These are phyloP conservation scores for Rhynchosporium secalis DNA, from an alignment of 2,329 filamentous ascomycete species.

Conservation along the genomic window DNA sequence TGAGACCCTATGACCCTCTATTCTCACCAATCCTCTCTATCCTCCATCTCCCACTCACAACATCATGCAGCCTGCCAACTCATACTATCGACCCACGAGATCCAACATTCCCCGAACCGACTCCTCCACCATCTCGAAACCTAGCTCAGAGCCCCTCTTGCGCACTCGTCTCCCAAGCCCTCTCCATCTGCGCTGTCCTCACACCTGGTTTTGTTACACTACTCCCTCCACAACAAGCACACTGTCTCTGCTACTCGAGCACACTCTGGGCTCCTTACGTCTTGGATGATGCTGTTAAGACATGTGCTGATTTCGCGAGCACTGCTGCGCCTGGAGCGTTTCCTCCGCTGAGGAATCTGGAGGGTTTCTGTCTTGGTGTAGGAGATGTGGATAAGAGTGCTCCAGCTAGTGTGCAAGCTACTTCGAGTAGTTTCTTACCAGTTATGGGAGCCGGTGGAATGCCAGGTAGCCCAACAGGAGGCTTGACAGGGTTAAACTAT, in stretches of 20 bases:
- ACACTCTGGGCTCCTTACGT: conserved; percentile 29
- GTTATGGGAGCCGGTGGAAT: not conserved
- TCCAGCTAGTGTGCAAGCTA: not conserved
- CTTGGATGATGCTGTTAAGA: conserved; percentile 32
- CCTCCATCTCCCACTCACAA: conserved; percentile 6
- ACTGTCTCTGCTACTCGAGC: conserved; percentile 36
- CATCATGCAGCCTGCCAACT: conserved; percentile 6
- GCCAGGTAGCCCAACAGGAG: not conserved
- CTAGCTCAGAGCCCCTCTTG: conserved; percentile 9
- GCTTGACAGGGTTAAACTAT: not conserved
- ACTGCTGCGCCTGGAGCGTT: conserved; percentile 24
- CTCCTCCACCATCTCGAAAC: conserved; percentile 5
- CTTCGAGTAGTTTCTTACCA: not conserved
- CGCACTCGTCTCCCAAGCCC: conserved; percentile 26
- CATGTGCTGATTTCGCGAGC: conserved; percentile 30
- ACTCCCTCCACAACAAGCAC: conserved; percentile 29
- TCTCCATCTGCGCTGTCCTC: conserved; percentile 31
- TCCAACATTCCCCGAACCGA: conserved; percentile 15
- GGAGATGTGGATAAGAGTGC: conserved; percentile 26
- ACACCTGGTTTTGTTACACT: conserved; percentile 31
- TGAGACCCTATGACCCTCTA: conserved; percentile 13
- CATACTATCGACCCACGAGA: conserved; percentile 3
- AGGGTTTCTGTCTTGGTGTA: conserved; percentile 30
- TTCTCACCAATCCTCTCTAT: conserved; percentile 5
- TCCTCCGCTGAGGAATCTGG: conserved; percentile 23